Evolutionary conservation across 192 early-diverging fungal species (phyloP).

Genomic region (Phlyctochytrium bullatum): DNA sequence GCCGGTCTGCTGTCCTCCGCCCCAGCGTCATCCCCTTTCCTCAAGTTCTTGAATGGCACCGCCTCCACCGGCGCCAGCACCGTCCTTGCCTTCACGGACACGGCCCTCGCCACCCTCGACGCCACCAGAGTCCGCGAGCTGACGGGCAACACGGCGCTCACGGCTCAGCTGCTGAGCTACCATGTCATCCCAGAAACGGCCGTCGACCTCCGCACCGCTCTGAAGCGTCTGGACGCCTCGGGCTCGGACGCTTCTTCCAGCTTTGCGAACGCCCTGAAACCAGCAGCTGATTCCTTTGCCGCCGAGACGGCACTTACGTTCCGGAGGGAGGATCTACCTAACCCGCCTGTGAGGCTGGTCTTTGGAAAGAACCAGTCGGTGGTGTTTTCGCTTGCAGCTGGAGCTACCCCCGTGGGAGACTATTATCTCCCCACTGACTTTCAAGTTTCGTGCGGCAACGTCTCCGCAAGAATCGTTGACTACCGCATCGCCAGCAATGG

Average conservation of each 20-base stretch:
- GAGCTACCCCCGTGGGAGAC: neutral
- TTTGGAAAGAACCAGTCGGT: constrained; percentile 5
- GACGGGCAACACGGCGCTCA: neutral
- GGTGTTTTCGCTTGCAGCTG: neutral
- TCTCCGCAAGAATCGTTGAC: neutral
- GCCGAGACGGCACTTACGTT: neutral
- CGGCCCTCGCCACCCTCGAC: constrained; percentile 7
- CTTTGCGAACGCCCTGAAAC: constrained; percentile 12
- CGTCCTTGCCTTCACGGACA: constrained; percentile 22
- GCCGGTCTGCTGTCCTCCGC: too few relatives aligned
- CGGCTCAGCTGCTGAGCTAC: constrained; percentile 14
- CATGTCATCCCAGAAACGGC: constrained; percentile 18
- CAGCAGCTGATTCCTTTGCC: neutral
- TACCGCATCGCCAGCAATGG: neutral
- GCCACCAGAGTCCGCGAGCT: neutral
- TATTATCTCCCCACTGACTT: constrained; percentile 3
- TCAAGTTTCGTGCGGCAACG: constrained; percentile 16
- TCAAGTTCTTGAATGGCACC: too few relatives aligned
- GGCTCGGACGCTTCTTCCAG: neutral
- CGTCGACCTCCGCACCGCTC: constrained; percentile 7
- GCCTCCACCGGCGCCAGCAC: too few relatives aligned
- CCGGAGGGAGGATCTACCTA: neutral
- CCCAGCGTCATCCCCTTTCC: too few relatives aligned
- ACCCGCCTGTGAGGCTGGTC: neutral
- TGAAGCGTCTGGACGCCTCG: neutral